phyloP scores from a whole-genome alignment of 1,139 yeast genomes.

The Candida mesenterica region DNA sequence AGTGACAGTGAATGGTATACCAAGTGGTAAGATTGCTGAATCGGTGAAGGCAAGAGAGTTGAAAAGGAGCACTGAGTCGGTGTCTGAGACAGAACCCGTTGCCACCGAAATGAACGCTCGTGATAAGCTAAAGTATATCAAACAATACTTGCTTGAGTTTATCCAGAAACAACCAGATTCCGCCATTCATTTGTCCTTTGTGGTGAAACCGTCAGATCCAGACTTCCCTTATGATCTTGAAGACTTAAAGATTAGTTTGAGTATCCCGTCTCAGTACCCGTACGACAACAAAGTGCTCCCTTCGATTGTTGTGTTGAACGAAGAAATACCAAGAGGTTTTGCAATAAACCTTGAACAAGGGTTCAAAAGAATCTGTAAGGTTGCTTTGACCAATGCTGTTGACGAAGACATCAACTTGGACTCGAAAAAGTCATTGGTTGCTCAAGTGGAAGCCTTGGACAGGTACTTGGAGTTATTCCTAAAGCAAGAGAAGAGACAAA shows the following conservation, averaged over 20 bases:
- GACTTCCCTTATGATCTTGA: conserved; percentile 69
- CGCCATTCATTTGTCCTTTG: conserved; percentile 33
- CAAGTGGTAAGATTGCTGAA: conserved; percentile 14
- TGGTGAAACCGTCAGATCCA: conserved; percentile 63
- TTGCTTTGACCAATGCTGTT: conserved; percentile 26
- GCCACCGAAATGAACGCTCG: conserved; percentile 6
- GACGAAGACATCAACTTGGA: conserved; percentile 34
- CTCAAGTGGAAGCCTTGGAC: conserved; percentile 57
- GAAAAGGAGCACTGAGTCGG: conserved; percentile 10
- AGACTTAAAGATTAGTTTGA: conserved; percentile 47
- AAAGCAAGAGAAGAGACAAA: conserved; percentile 55
- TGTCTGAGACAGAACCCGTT: conserved; percentile 8
- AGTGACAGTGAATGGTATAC: conserved; percentile 34
- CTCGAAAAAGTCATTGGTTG: conserved; percentile 49
- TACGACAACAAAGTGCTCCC: conserved; percentile 32
- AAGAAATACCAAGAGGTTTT: conserved; percentile 71
- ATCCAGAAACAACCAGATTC: conserved; percentile 14
- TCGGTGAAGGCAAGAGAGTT: conserved; percentile 7
- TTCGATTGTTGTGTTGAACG: conserved; percentile 53
- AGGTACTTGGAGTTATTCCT: conserved; percentile 56
- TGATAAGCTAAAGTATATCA: conserved; percentile 14
- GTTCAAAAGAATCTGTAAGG: conserved; percentile 48
- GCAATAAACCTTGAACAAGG: conserved; percentile 67
- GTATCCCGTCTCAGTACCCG: conserved; percentile 60
- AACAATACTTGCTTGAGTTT: conserved; percentile 15